Base-by-base conservation (phyloP, 345 rosid genomes). In the Murraya koenigii region DNA sequence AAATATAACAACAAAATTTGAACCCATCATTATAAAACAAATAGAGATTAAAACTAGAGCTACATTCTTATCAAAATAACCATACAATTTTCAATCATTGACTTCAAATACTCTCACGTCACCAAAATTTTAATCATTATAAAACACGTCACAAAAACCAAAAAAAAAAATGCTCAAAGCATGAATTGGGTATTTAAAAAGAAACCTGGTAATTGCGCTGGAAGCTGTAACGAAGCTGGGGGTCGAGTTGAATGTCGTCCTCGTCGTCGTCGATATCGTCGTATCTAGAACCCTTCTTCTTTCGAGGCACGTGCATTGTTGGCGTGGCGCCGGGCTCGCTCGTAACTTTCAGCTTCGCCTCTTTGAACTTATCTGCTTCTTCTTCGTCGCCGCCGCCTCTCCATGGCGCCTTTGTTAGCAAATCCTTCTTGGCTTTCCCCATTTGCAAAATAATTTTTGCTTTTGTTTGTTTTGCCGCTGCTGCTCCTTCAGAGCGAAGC, bases 151-250 rank as follows among this genome's bases (percentile, higher is more conserved):
- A 62, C 3, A 26, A 3, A 4, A 26, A 60, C 8, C 1, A 13
- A 5, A 49, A 14, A 49, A 49, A 17, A 49, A 3, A 3, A 2
- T 47, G 7, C 55, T 5, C 0, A 49, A 49, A 8, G 13, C 1
- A 38, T 15, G 4, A 67, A 47, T 13, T 55, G 59, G 20, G 22
- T 2, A 44, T 77, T 36, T 4, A 22, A 72, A 33, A 6, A 39
- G 54, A 59, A 20, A 92, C 98, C 99, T 88, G 89, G 73, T 73
- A 89, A 85, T 95, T 93, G 35, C 99, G 97, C 77, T 95, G 90
- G 88, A 93, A 95, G 88, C 99, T 95, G 89, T 93, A 95, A 2
- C 98, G 99, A 70, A 95, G 98, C 85, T 92, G 89, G 33, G 99
- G 97, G 84, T 95, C 98, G 20, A 95, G 89, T n/a, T 88, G 91